Conservation (phyloP, 2,329 filamentous ascomycete genomes). For the Macrophomina phaseolina region DNA sequence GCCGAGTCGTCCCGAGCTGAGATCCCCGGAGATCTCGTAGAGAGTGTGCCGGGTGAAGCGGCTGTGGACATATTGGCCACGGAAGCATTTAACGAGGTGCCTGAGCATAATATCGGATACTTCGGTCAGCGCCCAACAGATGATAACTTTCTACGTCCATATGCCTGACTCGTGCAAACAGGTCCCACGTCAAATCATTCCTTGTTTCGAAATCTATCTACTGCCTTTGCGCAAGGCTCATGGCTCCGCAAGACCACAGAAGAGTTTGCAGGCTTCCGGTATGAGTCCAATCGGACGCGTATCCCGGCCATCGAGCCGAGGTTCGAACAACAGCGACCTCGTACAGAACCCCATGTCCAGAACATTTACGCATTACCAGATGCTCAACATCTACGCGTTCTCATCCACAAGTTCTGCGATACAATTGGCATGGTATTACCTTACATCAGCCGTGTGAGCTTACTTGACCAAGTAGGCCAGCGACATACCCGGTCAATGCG, state of each 20-base stretch:
- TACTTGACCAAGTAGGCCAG: neutral
- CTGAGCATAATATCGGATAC: neutral
- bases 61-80: slow-evolving; percentile 5
- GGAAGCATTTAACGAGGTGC: neutral
- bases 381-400: neutral
- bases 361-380: neutral
- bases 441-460: neutral
- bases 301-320: neutral
- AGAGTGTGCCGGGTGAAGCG: neutral
- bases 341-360: no score
- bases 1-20: no score
- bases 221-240: neutral
- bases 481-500: neutral
- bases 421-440: neutral
- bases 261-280: neutral
- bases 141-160: no score
- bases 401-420: neutral
- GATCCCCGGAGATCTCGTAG: neutral
- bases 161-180: neutral
- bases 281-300: no score
- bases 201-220: neutral
- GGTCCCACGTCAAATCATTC: slow-evolving; percentile 9
- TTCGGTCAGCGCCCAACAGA: neutral
- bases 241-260: neutral
- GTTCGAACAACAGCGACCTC: neutral